Percentiles rank a stretch among this genome's conserved stretches.
These are phyloP conservation scores for Dryas octopetala DNA, from an alignment of 306 rosid species.

Conservation along the genomic window DNA sequence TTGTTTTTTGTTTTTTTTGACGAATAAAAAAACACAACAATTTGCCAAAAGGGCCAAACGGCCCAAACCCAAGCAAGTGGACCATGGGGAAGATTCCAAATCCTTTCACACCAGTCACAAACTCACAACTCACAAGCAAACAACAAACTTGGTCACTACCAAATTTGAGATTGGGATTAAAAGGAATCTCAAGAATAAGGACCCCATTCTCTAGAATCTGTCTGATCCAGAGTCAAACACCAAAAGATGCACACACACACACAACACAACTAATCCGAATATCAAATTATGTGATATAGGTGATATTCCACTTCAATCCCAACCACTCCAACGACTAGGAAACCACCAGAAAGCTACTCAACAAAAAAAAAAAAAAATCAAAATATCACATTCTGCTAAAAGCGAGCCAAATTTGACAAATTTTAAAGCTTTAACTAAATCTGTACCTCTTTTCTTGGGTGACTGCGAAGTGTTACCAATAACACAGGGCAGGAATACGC, in stretches of 20 bases:
- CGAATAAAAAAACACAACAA: background rate
- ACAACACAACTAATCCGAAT: background rate
- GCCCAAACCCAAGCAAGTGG: conserved; percentile 14
- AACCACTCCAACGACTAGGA: conserved; percentile 31
- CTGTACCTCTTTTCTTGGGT: conserved; percentile 41
- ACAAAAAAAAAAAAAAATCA: background rate
- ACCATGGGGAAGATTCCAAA: conserved; percentile 13
- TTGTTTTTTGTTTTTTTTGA: too few species aligned
- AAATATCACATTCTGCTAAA: background rate
- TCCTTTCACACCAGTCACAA: background rate
- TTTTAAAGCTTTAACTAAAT: background rate
- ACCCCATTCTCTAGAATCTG: background rate
- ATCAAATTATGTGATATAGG: conserved; percentile 9
- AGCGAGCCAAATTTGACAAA: background rate
- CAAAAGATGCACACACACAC: background rate
- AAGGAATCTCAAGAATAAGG: conserved; percentile 15
- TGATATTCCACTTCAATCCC: conserved; percentile 30
- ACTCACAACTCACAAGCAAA: conserved; percentile 7
- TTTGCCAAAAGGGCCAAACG: conserved; percentile 1
- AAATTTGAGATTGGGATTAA: background rate
- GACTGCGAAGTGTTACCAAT: conserved; percentile 29
- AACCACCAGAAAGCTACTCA: background rate
- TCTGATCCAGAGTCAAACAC: conserved; percentile 11
- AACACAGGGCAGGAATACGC: conserved; percentile 67
- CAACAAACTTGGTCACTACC: background rate